Evolutionary conservation across 192 early-diverging fungal genomes (phyloP).

Genomic region (Jimgerdemannia lactiflua): DNA sequence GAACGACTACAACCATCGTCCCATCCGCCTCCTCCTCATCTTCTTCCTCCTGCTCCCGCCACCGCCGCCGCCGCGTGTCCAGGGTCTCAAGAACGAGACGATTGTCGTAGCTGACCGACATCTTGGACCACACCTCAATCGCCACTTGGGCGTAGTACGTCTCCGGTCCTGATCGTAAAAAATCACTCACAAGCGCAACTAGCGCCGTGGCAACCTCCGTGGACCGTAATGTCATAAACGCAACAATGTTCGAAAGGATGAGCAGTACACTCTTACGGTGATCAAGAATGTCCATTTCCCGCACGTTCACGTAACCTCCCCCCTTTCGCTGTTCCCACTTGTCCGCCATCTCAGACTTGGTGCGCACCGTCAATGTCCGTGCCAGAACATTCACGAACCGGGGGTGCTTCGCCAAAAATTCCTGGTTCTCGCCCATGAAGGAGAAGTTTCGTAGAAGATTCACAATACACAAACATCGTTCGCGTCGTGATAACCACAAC

Average conservation of each 20-base stretch:
- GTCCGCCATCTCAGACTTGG: constrained; percentile 8
- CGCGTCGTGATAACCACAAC: constrained; percentile 32
- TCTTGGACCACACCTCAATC: constrained; percentile 58
- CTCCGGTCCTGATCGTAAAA: constrained; percentile 48
- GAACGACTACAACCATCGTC: neutral
- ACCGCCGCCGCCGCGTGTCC: constrained; percentile 7
- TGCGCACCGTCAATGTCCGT: constrained; percentile 16
- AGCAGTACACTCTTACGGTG: constrained; percentile 63
- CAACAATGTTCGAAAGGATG: constrained; percentile 61
- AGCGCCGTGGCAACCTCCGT: constrained; percentile 34
- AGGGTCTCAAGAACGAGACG: constrained; percentile 38
- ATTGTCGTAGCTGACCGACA: constrained; percentile 57
- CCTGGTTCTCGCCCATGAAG: constrained; percentile 45
- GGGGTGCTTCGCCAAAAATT: constrained; percentile 42
- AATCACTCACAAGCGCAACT: constrained; percentile 45
- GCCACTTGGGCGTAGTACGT: constrained; percentile 60
- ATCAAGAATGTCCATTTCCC: constrained; percentile 49
- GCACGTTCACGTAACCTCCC: constrained; percentile 31
- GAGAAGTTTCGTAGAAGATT: constrained; percentile 57
- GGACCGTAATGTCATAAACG: constrained; percentile 39
- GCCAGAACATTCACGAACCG: constrained; percentile 40
- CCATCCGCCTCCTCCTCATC: constrained; percentile 6
- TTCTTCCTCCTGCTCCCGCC: constrained; percentile 13
- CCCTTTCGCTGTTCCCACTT: neutral
- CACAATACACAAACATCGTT: constrained; percentile 48